phyloP scores from a whole-genome alignment of 768 basidiomycete species.

The Auricularia sp. region DNA sequence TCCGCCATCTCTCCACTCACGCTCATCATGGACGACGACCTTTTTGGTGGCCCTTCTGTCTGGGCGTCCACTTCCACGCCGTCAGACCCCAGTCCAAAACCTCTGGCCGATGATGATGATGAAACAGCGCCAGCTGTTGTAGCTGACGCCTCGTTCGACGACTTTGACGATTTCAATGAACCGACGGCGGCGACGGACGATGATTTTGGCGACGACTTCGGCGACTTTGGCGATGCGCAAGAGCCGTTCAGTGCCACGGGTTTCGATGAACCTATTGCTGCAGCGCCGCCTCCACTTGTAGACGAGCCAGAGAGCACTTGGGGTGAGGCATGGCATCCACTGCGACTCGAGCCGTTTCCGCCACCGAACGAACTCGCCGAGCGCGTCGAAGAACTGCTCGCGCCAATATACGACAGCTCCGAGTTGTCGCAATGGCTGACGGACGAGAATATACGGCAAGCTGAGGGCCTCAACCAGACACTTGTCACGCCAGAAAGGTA shows the following conservation, averaged over 20 bases:
- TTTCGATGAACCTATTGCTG: conserved; percentile 12
- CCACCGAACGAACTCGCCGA: conserved; percentile 44
- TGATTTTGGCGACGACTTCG: conserved; percentile 74
- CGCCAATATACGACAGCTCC: conserved; percentile 50
- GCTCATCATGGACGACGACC: conserved; percentile 8
- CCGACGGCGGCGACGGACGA: conserved; percentile 49
- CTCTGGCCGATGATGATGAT: conserved; percentile 11
- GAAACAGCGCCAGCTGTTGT: not conserved
- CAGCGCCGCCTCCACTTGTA: conserved; percentile 19
- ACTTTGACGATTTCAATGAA: conserved; percentile 42
- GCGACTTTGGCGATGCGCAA: conserved; percentile 68
- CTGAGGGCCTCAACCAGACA: conserved; percentile 72
- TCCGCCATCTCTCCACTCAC: not conserved
- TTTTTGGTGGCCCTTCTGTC: conserved; percentile 5
- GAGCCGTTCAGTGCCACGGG: conserved; percentile 11
- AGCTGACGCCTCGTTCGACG: conserved; percentile 38
- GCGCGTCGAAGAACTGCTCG: conserved; percentile 57
- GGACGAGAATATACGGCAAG: conserved; percentile 66
- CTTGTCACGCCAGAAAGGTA: conserved; percentile 71
- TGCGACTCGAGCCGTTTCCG: conserved; percentile 58
- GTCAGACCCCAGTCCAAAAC: conserved; percentile 10
- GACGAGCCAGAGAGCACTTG: conserved; percentile 32
- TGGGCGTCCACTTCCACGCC: conserved; percentile 5
- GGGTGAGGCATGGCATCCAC: conserved; percentile 42
- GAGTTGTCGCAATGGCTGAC: conserved; percentile 46